Base-by-base conservation (phyloP, 129 eudicot species). In the Lactuca sativa region DNA sequence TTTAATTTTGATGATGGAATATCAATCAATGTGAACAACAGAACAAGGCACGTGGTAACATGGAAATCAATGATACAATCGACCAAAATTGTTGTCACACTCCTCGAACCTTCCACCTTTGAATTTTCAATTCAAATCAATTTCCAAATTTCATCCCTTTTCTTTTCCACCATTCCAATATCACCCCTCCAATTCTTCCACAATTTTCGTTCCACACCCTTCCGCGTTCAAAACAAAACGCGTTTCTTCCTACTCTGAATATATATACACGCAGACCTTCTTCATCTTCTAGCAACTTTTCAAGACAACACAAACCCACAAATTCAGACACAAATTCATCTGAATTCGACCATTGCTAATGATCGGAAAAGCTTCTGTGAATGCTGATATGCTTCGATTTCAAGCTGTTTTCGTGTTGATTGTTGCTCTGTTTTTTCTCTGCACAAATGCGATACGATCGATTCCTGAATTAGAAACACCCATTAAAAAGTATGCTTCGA, bases 371-470 rank as follows among this genome's bases (percentile, higher is more conserved):
- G 31, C 34, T 60, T 66, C n/a, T 25, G 49, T 75, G 52, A 12
- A 47, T 3, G 12, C 14, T 47, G 75, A 57, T 25, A 80, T 80
- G 85, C 66, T 80, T 63, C 63, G 21, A 32, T 69, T 51, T 73
- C 54, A 62, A 51, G 9, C 73, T 34, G 3, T 67, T 25, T 16
- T 74, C 60, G 4, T 83, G 68, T 11, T 75, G 9, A 57, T 66
- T 21, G 34, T 72, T 37, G 9, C 83, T 43, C 64, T 79, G 9
- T 58, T 82, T 48, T 33, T 74, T 3, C 40, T 64, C 14, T 73
- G 67, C 7, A 65, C 80, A 9, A 30, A 49, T 49, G 83, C 84
- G 30, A 82, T 82, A 4, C 88, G 95, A 13, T 69, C 82, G 34
- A 18, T 74, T 17, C 88, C 82, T 38, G 56, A 41, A 77, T 0